phyloP scores from a whole-genome alignment of 495 filamentous ascomycete genomes.

The Lasiosphaeria hispida region DNA sequence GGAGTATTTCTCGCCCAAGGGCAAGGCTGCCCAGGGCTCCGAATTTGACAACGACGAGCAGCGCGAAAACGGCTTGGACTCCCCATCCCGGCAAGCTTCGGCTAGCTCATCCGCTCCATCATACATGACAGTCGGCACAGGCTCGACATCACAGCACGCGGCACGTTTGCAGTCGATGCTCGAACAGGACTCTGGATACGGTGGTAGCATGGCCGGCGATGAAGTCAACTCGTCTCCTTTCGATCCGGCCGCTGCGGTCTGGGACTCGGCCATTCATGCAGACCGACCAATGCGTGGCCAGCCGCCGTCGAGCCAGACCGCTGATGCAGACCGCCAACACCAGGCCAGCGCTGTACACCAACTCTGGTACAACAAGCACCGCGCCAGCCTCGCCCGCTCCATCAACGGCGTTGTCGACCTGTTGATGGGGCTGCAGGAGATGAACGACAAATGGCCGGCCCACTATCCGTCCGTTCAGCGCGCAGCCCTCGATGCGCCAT shows the following conservation, averaged over 20 bases:
- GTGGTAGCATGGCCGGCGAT: slow-evolving; percentile 61
- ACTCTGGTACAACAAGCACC: slow-evolving; percentile 80
- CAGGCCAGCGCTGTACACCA: slow-evolving; percentile 50
- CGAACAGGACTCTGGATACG: slow-evolving; percentile 89
- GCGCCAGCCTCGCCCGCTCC: slow-evolving; percentile 75
- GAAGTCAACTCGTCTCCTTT: slow-evolving; percentile 39
- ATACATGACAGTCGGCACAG: slow-evolving; percentile 87
- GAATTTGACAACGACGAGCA: slow-evolving; percentile 22
- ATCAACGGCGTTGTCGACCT: slow-evolving; percentile 83
- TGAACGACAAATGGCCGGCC: slow-evolving; percentile 88
- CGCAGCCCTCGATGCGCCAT: slow-evolving; percentile 46
- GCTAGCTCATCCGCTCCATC: slow-evolving; percentile 45
- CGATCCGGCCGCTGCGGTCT: slow-evolving; percentile 22
- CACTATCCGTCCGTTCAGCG: slow-evolving; percentile 87
- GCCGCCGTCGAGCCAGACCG: slow-evolving; percentile 25
- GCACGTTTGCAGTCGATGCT: slow-evolving; percentile 66
- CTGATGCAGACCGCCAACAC: slow-evolving; percentile 37
- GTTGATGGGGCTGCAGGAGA: slow-evolving; percentile 72
- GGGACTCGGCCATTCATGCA: slow-evolving; percentile 54
- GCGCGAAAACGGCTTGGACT: slow-evolving; percentile 6
- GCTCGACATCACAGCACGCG: slow-evolving; percentile 71
- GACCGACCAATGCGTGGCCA: slow-evolving; percentile 56
- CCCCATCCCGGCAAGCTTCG: slow-evolving; percentile 12
- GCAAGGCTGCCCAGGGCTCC: slow-evolving; percentile 31
- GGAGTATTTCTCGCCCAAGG: slow-evolving; percentile 56